phyloP scores from a whole-genome alignment of 257 asterid genomes.

The Cruciata laevipes region DNA sequence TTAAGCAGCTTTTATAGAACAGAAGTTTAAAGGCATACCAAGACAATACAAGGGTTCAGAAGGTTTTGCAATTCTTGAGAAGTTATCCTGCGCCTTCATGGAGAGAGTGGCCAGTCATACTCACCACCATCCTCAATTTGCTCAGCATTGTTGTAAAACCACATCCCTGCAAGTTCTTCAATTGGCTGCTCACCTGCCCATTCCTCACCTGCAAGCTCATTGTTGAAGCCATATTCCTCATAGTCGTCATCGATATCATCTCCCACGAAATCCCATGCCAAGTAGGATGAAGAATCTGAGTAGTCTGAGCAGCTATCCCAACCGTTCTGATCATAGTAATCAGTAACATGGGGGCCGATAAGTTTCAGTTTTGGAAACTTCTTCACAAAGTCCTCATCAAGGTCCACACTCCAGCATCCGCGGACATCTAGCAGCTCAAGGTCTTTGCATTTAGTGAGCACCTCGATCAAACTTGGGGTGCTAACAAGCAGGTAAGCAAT shows the following conservation, averaged over 20 bases:
- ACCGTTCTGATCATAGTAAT: slow-evolving; percentile 41
- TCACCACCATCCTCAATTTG: slow-evolving; percentile 54
- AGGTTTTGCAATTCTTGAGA: not conserved
- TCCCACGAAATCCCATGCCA: slow-evolving; percentile 66
- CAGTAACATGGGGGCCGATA: slow-evolving; percentile 54
- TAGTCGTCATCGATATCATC: slow-evolving; percentile 40
- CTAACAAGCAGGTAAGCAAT: slow-evolving; percentile 63
- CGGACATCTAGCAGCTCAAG: slow-evolving; percentile 69
- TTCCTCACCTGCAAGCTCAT: slow-evolving; percentile 28
- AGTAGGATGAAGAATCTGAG: slow-evolving; percentile 53
- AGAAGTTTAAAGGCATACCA: not conserved
- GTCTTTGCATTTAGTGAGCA: slow-evolving; percentile 42
- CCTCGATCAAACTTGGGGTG: slow-evolving; percentile 47
- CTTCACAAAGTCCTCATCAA: slow-evolving; percentile 50
- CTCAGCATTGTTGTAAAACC: slow-evolving; percentile 62
- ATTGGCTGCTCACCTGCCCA: slow-evolving; percentile 47
- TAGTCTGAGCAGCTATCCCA: slow-evolving; percentile 65
- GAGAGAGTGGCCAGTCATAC: slow-evolving; percentile 78
- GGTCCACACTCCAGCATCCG: slow-evolving; percentile 73
- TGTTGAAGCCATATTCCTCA: slow-evolving; percentile 14
- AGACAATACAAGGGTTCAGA: not conserved
- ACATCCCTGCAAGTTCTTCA: slow-evolving; percentile 53
- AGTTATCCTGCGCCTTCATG: slow-evolving; percentile 13
- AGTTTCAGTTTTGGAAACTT: slow-evolving; percentile 41
- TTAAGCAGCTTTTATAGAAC: not conserved